phyloP scores from a whole-genome alignment of 352 stramenopile species.

The Thalassiosira mediterranea region DNA sequence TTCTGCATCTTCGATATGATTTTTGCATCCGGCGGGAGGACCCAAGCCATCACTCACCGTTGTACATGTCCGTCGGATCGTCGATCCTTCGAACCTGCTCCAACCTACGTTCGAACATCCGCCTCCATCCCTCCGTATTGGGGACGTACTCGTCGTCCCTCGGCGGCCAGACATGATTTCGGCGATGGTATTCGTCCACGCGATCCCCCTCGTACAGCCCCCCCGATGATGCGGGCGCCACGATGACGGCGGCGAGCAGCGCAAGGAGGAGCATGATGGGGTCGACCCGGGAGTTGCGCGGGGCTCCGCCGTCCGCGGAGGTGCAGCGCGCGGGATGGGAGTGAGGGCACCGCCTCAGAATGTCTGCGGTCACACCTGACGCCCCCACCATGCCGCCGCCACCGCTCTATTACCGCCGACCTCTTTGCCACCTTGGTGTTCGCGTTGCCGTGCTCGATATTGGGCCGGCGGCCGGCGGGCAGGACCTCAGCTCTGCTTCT shows the following conservation, averaged over 20 bases:
- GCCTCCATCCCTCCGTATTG: constrained; percentile 52
- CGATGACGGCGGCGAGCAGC: not conserved
- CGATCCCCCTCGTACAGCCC: constrained; percentile 44
- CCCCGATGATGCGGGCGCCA: not conserved
- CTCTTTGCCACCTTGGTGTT: no score
- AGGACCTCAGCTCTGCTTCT: no score
- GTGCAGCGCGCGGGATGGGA: not conserved
- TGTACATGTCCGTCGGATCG: not conserved
- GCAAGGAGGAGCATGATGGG: not conserved
- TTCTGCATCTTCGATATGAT: constrained; percentile 42
- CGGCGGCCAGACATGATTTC: constrained; percentile 64
- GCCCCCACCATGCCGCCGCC: no score
- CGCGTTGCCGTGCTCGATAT: no score
- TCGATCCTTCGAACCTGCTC: constrained; percentile 37
- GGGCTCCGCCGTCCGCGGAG: not conserved
- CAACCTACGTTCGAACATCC: constrained; percentile 50
- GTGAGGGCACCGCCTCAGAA: no score
- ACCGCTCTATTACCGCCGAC: no score
- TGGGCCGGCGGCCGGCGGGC: no score
- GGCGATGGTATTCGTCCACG: constrained; percentile 48
- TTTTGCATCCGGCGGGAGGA: no score
- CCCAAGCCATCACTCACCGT: no score
- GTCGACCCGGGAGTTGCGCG: not conserved
- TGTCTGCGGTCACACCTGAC: no score
- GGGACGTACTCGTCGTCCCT: constrained; percentile 21